A percentile compares a stretch with the other conserved stretches of the same genome.
Evolutionary conservation across 257 asterid species (phyloP).

Genomic region (Jasminum sambac): DNA sequence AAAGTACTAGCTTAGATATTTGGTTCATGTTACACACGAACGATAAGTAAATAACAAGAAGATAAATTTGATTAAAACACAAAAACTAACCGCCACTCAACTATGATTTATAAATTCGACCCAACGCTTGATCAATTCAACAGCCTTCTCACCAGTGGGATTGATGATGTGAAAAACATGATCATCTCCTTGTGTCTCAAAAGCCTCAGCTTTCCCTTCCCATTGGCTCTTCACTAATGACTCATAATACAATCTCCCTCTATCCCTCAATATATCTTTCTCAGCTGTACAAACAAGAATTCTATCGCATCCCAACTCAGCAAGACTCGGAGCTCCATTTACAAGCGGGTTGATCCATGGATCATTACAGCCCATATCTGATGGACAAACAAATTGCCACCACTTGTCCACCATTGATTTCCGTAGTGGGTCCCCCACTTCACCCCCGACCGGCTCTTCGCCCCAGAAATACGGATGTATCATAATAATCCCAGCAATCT

Average conservation of each 20-base stretch:
- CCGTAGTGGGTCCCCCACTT: conserved; percentile 44
- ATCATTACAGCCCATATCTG: conserved; percentile 56
- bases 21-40: too few species aligned
- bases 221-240: conserved; percentile 41
- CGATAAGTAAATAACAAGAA: too few species aligned
- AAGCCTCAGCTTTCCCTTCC: conserved; percentile 54
- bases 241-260: conserved; percentile 55
- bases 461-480: conserved; percentile 86
- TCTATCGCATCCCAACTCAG: conserved; percentile 36
- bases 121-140: conserved; percentile 31
- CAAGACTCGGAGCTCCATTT: conserved; percentile 32
- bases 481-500: conserved; percentile 47
- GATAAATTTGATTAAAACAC: not conserved
- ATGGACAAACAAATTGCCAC: conserved; percentile 72
- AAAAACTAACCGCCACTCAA: conserved; percentile 3
- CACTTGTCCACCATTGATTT: conserved; percentile 68
- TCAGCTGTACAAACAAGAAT: conserved; percentile 64
- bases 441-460: conserved; percentile 53
- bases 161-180: conserved; percentile 67
- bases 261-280: conserved; percentile 63
- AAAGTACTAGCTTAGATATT: too few species aligned
- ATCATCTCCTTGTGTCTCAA: conserved; percentile 60
- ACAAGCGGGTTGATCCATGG: conserved; percentile 71
- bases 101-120: conserved; percentile 46
- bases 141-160: conserved; percentile 43